Evolutionary conservation across 208 protist species (phyloP).

Genomic region (Crithidia bombi): DNA sequence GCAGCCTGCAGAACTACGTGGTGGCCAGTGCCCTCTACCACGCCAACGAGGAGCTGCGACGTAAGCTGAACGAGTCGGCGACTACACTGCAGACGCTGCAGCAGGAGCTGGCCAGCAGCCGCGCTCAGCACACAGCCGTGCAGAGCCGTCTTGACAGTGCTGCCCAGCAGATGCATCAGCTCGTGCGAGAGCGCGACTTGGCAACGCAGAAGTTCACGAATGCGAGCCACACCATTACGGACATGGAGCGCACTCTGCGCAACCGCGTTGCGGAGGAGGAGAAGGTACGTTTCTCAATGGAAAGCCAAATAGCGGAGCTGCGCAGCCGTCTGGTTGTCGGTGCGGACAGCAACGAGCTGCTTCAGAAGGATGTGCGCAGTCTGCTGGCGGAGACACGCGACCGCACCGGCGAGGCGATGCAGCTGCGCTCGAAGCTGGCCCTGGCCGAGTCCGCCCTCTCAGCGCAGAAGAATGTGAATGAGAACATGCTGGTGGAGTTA

Average conservation of each 20-base stretch:
- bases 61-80: slow-evolving; percentile 74
- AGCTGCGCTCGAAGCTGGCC: slow-evolving; percentile 71
- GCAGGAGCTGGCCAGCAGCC: slow-evolving; percentile 69
- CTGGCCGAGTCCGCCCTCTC: slow-evolving; percentile 74
- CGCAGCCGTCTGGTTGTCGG: slow-evolving; percentile 77
- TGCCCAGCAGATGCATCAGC: slow-evolving; percentile 79
- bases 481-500: slow-evolving; percentile 85
- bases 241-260: slow-evolving; percentile 71
- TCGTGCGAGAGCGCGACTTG: slow-evolving; percentile 85
- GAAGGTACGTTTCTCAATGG: slow-evolving; percentile 65
- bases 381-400: slow-evolving; percentile 70
- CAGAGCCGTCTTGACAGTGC: slow-evolving; percentile 66
- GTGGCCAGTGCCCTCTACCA: slow-evolving; percentile 83
- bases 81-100: slow-evolving; percentile 67
- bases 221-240: slow-evolving; percentile 48
- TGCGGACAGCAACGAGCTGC: slow-evolving; percentile 83
- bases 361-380: slow-evolving; percentile 74
- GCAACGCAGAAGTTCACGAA: slow-evolving; percentile 67
- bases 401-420: slow-evolving; percentile 63
- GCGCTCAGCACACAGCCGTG: slow-evolving; percentile 35
- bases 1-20: slow-evolving; percentile 80
- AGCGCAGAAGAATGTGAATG: slow-evolving; percentile 85
- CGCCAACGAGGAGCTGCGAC: slow-evolving; percentile 87
- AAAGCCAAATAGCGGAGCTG: slow-evolving; percentile 79
- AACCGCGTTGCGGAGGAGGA: slow-evolving; percentile 64